These are phyloP conservation scores for Ophiostoma piceae DNA, from an alignment of 2,329 filamentous ascomycete genomes.

Conservation along the genomic window DNA sequence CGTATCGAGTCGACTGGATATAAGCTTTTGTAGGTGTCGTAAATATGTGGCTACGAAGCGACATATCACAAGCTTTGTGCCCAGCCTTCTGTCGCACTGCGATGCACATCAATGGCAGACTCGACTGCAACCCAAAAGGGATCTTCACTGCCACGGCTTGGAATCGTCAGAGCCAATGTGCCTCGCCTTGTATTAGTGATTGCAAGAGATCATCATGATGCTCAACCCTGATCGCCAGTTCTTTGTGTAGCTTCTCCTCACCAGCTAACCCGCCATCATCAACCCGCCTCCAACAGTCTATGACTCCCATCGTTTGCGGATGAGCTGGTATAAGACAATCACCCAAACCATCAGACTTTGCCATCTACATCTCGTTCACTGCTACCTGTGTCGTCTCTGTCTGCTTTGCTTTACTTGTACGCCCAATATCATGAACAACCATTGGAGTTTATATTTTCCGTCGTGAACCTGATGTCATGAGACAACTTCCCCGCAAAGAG, in stretches of 20 bases:
- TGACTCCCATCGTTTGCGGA: too few relatives aligned
- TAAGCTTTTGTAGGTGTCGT: background rate
- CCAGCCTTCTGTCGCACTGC: background rate
- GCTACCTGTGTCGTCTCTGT: too few relatives aligned
- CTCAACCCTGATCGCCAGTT: background rate
- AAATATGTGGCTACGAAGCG: background rate
- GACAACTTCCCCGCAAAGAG: background rate
- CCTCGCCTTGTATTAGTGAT: too few relatives aligned
- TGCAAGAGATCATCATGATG: too few relatives aligned
- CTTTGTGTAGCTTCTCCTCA: background rate
- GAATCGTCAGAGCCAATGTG: too few relatives aligned
- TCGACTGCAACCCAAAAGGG: background rate
- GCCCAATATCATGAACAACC: too few relatives aligned
- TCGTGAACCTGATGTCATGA: background rate
- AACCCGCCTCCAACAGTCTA: too few relatives aligned
- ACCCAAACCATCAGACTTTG: too few relatives aligned
- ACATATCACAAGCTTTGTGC: background rate
- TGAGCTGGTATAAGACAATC: too few relatives aligned
- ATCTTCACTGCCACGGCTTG: background rate
- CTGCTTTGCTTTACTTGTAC: too few relatives aligned
- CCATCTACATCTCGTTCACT: too few relatives aligned
- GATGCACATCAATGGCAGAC: background rate
- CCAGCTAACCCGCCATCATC: too few relatives aligned
- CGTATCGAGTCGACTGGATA: background rate
- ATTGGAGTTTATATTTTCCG: background rate